Base-by-base conservation (phyloP, 371 early-diverging fungal species). In the Lichtheimia ramosa region DNA sequence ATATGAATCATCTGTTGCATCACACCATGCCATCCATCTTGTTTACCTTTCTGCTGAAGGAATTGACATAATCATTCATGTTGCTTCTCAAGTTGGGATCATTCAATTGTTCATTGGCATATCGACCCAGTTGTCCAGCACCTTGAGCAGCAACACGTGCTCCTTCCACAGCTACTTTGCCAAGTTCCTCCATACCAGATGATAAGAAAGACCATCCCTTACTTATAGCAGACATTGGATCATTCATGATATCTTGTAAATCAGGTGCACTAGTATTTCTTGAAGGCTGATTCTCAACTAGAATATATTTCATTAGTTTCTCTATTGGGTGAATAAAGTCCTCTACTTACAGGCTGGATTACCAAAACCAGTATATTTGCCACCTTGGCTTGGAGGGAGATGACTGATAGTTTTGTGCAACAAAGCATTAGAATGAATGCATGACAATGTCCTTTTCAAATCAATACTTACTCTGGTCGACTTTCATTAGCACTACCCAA, bases 381-480 rank as follows among this genome's bases (percentile, higher is more conserved):
- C 97, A 34, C 97, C 96, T 73, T 95, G 95, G 60, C 83, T 93
- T 6, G 97, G 96, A 25, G 95, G 95, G 51, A 96, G 65, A 64
- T 86, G 56, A 20, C 85, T 73, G 70, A 27, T 34, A 10, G 2
- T 34, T 34, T 34, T 34, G 34, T 34, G 34, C 34, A 34, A 34
- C 21, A 49, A 27, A 46, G 59, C 50, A 56, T 49, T 14, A 46
- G 46, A 14, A 21, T 46, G 21, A 48, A 40, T 41, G 4, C 40
- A 63, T 56, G 23, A 28, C 61, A 65, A 3, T 50, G 56, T 57
- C 63, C 64, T 50, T 21, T 52, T 23, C 1, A 43, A 48, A 16
- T 7, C 3, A 21, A 10, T 13, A 62, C 69, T 66, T 71, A 58
- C 67, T 83, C 89, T 6, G 85, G 74, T n/a, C 90, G 75, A n/a